Evolutionary conservation across 2,329 filamentous ascomycete genomes (phyloP), one percentile per base, ranked within the genome.

Genomic region (Talaromyces sp.): DNA sequence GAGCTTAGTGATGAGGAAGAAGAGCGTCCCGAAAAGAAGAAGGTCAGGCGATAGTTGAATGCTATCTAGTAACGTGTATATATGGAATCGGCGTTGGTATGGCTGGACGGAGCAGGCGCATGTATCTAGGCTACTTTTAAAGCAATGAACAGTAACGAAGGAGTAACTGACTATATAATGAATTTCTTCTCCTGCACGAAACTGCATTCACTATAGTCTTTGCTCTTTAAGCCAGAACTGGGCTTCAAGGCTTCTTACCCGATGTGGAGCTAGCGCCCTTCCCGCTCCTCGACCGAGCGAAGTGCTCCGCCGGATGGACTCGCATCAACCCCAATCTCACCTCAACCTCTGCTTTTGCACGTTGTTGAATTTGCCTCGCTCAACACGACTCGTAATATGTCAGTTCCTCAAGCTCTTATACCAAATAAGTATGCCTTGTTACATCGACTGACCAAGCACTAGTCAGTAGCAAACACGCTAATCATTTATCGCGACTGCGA

Each of bases 1-100:
- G 91, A 97, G 48, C 71, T 95, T 37, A 96, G 92, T 74, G 93
- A 96, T 70, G 91, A 92, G 16, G 84, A 86, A 42, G 88, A 86
- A 59, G 83, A 85, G 18, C 84, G 83, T 3, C 86, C 85, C n/a
- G 85, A 90, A 37, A 90, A 87, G 77, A 87, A 87, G 75, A 83
- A 73, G 66, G 68, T 73, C 25, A 76, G 69, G 64, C 73, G 72
- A 46, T 64, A 58, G 48, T 23, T 48, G 31, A 6, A 23, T 42
- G 2, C 16, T 23, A 40, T 40, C 3, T n/a, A n/a, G n/a, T n/a
- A n/a, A 54, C 37, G 39, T 63, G 61, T 46, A 63, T 46, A 63
- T 63, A 63, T 42, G 23, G 50, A 31, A 54, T 16, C 31, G 50
- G 54, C 35, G 54, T 57, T 57, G 18, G 35, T 11, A 40, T 25